A percentile compares a stretch with the other conserved stretches of the same genome.
phyloP scores from a whole-genome alignment of 495 filamentous ascomycete genomes.

The Haplographium delicatum region DNA sequence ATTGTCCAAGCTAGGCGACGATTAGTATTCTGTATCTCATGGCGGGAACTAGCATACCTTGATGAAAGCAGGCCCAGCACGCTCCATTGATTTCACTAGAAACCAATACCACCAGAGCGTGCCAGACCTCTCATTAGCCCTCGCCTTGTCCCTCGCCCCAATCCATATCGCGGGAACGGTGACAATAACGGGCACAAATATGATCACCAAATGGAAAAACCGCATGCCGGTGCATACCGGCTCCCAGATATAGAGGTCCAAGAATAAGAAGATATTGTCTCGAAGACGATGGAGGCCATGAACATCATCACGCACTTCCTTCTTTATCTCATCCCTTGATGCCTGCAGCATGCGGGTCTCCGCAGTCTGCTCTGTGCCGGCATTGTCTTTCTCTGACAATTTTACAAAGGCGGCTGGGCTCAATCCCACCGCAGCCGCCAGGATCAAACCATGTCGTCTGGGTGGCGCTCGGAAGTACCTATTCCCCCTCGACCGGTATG shows the following conservation, averaged over 20 bases:
- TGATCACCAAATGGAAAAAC: constrained; percentile 76
- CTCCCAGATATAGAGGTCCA: constrained; percentile 74
- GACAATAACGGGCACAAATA: constrained; percentile 86
- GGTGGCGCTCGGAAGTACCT: constrained; percentile 25
- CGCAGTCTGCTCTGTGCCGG: constrained; percentile 56
- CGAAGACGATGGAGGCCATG: constrained; percentile 48
- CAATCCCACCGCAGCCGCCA: constrained; percentile 41
- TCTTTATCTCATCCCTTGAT: constrained; percentile 70
- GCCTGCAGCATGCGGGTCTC: constrained; percentile 82
- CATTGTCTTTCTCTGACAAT: constrained; percentile 60
- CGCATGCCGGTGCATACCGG: constrained; percentile 82
- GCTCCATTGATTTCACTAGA: constrained; percentile 84
- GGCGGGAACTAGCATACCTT: constrained; percentile 54
- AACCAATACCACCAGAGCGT: constrained; percentile 96
- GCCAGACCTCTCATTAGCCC: constrained; percentile 65
- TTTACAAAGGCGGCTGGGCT: constrained; percentile 67
- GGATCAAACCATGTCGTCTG: constrained; percentile 32
- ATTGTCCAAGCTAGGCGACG: constrained; percentile 78
- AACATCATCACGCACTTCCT: constrained; percentile 55
- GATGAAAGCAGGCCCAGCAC: constrained; percentile 93
- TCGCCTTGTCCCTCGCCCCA: constrained; percentile 53
- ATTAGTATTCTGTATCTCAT: background rate
- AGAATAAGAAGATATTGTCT: constrained; percentile 51
- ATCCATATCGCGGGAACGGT: constrained; percentile 78
- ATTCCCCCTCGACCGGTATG: constrained; percentile 5